Evolutionary conservation across 371 early-diverging fungal species (phyloP).

Genomic region (Cokeromyces recurvatus): DNA sequence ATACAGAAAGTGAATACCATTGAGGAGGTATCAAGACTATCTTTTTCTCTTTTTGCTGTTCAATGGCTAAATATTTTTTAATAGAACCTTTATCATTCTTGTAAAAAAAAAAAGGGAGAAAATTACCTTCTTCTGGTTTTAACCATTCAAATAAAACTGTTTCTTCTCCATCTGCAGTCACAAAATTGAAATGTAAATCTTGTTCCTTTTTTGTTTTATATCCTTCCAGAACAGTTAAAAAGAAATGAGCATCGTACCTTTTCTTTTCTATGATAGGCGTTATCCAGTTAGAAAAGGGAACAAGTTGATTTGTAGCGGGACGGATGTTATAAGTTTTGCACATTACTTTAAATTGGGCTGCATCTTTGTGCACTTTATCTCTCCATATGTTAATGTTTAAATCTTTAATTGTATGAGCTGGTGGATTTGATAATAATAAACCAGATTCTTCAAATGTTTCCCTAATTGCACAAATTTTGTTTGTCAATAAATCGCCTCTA

Average conservation of each 20-base stretch:
- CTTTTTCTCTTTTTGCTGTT: slow-evolving; percentile 14
- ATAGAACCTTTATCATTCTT: too few species aligned
- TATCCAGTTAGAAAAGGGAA: slow-evolving; percentile 73
- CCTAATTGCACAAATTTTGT: slow-evolving; percentile 69
- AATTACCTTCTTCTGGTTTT: slow-evolving; percentile 62
- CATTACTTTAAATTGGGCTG: slow-evolving; percentile 47
- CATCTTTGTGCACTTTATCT: slow-evolving; percentile 46
- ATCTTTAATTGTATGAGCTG: slow-evolving; percentile 18
- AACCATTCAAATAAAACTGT: slow-evolving; percentile 63
- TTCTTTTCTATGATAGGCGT: slow-evolving; percentile 63
- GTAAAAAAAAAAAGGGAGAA: too few species aligned
- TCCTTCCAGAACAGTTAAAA: slow-evolving; percentile 48
- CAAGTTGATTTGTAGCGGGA: slow-evolving; percentile 44
- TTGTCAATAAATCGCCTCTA: slow-evolving; percentile 13
- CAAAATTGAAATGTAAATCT: slow-evolving; percentile 6
- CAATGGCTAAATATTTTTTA: too few species aligned
- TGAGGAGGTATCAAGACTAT: slow-evolving; percentile 62
- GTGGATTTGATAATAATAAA: slow-evolving; percentile 51
- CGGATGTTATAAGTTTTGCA: slow-evolving; percentile 39
- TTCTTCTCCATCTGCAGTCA: slow-evolving; percentile 62
- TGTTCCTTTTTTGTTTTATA: slow-evolving; percentile 15
- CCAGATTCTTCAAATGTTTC: slow-evolving; percentile 86
- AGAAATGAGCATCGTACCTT: slow-evolving; percentile 78
- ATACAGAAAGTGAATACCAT: slow-evolving; percentile 50
- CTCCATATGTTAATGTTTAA: slow-evolving; percentile 44